Base-by-base conservation (phyloP, 2,329 filamentous ascomycete genomes). In the Chaetomium sp. region DNA sequence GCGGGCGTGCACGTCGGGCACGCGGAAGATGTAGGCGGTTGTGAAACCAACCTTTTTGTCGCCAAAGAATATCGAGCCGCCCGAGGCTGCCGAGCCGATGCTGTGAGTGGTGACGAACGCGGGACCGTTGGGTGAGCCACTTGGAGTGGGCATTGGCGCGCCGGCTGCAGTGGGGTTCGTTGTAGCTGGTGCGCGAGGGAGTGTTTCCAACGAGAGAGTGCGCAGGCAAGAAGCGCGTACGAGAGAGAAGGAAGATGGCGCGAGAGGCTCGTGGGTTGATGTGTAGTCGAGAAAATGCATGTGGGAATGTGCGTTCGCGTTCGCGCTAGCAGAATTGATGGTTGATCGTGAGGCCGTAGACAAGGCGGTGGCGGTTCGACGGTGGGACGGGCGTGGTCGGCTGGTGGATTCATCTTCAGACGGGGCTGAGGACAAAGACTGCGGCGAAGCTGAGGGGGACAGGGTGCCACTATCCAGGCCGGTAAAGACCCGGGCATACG, bases 1-100 rank as follows among this genome's bases (percentile, higher is more conserved):
- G 10, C 84, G 80, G 11, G 84, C 84, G 60, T 85, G 83, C 38
- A 85, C 74, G 65, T 87, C 84, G 6, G 84, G 80, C 43, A 87
- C 84, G 33, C 84, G 83, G 65, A 87, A 87, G 60, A 87, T 84
- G 68, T 85, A 87, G 11, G 84, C 84, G 0, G 84, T 87, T 0
- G 84, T 87, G 69, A 86, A 87, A 35, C 84, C 84, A 1, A 83
- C 79, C 0, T 79, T 67, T 1, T 81, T 76, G 64, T 87, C 84
- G 35, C 84, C 84, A 57, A 87, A 87, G 67, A 87, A 86, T 52
- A 87, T 85, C 35, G 84, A 82, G 0, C 84, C 84, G 2, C 83
- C 84, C 2, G 81, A 82, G 1, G 79, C 76, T 12, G 82, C 74
- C 40, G 79, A 73, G 54, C 79, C 73, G 58, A 79, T 67, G 65